A percentile compares a stretch with the other conserved stretches of the same genome.
phyloP scores from a whole-genome alignment of 305 asterid species.

The Solanum hybrid region DNA sequence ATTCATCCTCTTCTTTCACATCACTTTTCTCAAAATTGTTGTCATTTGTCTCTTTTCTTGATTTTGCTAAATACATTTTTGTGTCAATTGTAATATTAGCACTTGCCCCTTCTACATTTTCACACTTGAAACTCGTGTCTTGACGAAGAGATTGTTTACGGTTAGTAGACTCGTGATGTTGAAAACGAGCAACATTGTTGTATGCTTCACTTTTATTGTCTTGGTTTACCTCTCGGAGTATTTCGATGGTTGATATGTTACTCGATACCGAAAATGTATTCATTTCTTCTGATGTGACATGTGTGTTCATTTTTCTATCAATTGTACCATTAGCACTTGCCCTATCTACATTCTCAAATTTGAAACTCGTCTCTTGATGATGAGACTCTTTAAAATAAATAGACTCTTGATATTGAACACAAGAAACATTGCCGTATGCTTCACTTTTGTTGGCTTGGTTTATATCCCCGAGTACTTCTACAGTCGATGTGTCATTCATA shows the following conservation, averaged over 20 bases:
- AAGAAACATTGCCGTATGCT: neutral
- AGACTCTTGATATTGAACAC: neutral
- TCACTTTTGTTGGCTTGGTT: neutral
- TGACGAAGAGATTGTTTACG: neutral
- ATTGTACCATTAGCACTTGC: neutral
- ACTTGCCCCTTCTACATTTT: neutral
- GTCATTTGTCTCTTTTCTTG: neutral
- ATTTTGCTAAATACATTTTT: neutral
- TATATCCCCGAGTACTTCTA: neutral
- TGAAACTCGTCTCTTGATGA: neutral
- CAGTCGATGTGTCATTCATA: neutral
- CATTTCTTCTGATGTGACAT: neutral
- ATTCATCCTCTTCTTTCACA: conserved; percentile 47
- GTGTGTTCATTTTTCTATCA: neutral
- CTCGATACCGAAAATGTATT: neutral
- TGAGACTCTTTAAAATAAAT: neutral
- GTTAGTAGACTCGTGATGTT: too few relatives aligned
- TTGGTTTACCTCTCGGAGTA: neutral
- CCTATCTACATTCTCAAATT: neutral
- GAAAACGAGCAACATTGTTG: neutral
- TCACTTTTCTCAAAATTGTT: conserved; percentile 7
- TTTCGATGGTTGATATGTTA: neutral
- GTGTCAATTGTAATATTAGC: neutral
- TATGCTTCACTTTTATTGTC: neutral
- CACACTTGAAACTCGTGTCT: neutral